Base-by-base conservation (phyloP, 2,329 filamentous ascomycete genomes). In the Alternaria longipes region DNA sequence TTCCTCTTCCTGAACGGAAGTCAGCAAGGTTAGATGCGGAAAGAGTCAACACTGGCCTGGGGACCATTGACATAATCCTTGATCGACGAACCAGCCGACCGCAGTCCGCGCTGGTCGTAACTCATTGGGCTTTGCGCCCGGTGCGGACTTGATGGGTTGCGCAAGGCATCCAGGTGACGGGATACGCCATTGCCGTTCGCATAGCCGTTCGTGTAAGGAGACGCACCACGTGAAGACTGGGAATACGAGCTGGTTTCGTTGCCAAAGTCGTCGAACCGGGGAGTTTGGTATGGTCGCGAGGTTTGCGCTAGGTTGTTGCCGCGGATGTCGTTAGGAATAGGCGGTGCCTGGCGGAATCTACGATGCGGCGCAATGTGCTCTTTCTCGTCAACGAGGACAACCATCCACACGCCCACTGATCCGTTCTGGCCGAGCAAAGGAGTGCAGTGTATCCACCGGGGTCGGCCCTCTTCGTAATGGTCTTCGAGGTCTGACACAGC, bases 361-460 rank as follows among this genome's bases (percentile, higher is more conserved):
- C 74, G 69, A 22, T 56, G 60, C 12, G 69, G 65, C 7, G 58
- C 55, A 2, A 53, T 14, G 14, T 65, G 54, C 20, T 76, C 75
- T n/a, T 78, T 74, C 54, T 77, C 88, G 63, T 92, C 89, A 4
- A 92, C 87, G 14, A 93, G 83, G 0, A 93, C 84, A 6, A 93
- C 83, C 89, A 93, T 91, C 91, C 91, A 93, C 0, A 92, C 90
- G 16, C 91, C 91, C 0, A 93, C 87, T 4, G 85, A 81, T 2
- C 89, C 88, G 64, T 89, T 89, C 42, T 84, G 84, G 3, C 90
- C 90, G 4, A 91, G 78, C 4, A 93, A 79, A 3, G 91, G 91
- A 22, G 91, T 93, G 72, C 90, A 91, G 74, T 93, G 91, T 41
- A 93, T 90, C 90, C 91, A 93, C 44, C 90, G 84, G 50, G 85